Evolutionary conservation across 805 yeast species (phyloP), one percentile per base, ranked within the genome.

Genomic region (Wickerhamomyces ciferrii): DNA sequence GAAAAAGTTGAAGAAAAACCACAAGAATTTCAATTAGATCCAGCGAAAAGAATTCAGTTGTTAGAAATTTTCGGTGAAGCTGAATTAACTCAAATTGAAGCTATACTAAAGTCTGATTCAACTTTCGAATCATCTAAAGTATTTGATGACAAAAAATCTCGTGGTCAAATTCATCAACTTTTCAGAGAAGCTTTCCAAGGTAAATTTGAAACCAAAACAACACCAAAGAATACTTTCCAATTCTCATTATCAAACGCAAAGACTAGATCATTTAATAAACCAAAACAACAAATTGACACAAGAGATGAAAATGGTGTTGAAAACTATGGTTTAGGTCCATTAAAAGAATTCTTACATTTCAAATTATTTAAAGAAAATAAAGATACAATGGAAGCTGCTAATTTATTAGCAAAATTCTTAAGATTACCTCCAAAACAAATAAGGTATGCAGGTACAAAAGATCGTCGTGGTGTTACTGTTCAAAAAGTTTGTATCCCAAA

Each of bases 371-470:
- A 94, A 63, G 97, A 94, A 61, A 94, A 94, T 68, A 87, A 91
- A 62, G 99, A 94, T 55, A 91, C 99, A 1, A 88, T 94, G 97
- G 97, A 94, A 67, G 94, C 88, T 14, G 94, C 94, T 1, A 76
- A 81, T 18, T 66, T 85, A 24, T 68, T 94, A 42, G 71, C 91
- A 42, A 84, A 84, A 60, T 76, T 87, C 50, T 70, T 94, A 52
- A 78, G 89, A 51, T 68, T 86, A 19, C 92, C 91, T n/a, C 71
- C 84, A 5, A 84, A 83, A 52, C 61, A 71, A 37, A 74, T 94
- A 32, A 75, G 87, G 44, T 89, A 83, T 63, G 96, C 97, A 0
- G 99, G 99, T 20, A 95, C 99, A 2, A 94, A 94, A 59, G 99
- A 94, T 64, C 78, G 98, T 56, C 80, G 99, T 62, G 99, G 95